Conservation (phyloP, 495 filamentous ascomycete species). For the Alectoria sarmentosa region DNA sequence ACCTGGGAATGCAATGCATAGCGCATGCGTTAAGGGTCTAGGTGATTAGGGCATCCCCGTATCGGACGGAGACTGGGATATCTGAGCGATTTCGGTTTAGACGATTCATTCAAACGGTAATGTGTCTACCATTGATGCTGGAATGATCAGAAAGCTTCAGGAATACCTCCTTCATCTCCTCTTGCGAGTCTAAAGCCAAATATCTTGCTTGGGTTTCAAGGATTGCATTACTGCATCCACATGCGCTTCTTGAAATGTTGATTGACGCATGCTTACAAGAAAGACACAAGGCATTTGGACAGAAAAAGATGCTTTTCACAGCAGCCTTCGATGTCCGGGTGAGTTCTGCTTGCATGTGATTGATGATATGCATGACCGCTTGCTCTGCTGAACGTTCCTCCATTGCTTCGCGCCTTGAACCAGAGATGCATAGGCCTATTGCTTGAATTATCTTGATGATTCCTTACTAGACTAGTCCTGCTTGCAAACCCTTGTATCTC, state of each 20-base stretch:
- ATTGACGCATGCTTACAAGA: not conserved
- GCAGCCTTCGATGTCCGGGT: not conserved
- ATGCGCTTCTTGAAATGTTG: not conserved
- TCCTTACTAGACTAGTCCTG: not conserved
- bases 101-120: not conserved
- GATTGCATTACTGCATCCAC: not conserved
- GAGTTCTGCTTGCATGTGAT: not conserved
- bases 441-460: not conserved
- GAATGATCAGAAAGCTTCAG: not conserved
- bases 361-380: not conserved
- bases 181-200: not conserved
- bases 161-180: not conserved
- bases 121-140: not conserved
- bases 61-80: not conserved
- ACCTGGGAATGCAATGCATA: constrained; percentile 15
- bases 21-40: constrained; percentile 8
- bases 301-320: not conserved
- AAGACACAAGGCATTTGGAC: not conserved
- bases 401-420: not conserved
- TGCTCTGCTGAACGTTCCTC: not conserved
- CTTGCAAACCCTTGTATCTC: not conserved
- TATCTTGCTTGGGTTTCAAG: not conserved
- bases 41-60: not conserved
- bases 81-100: constrained; percentile 5
- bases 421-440: not conserved